phyloP scores from a whole-genome alignment of 2,329 filamentous ascomycete genomes.

The Hymenoscyphus scutula region DNA sequence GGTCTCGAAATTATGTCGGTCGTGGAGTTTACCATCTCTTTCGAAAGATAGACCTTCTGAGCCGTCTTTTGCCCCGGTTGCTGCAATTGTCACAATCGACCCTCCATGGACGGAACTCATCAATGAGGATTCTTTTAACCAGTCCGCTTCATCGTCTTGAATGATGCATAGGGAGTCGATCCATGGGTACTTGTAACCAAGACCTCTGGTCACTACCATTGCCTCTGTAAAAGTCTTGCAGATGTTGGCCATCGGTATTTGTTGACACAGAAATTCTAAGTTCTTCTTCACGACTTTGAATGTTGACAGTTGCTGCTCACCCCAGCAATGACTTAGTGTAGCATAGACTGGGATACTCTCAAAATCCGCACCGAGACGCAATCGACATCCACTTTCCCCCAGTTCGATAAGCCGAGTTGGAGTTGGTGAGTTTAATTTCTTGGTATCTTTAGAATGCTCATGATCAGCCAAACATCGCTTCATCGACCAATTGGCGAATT shows the following conservation, averaged over 20 bases:
- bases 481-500: not conserved
- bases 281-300: not conserved
- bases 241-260: not conserved
- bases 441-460: not conserved
- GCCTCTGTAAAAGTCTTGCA: not conserved
- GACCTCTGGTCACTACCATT: not conserved
- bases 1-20: not conserved
- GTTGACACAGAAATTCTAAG: not conserved
- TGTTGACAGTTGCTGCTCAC: not conserved
- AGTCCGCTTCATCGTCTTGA: not conserved
- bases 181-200: not conserved
- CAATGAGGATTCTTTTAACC: not conserved
- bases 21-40: not conserved
- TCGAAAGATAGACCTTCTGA: not conserved
- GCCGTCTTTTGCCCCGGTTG: not conserved
- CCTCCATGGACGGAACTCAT: not conserved
- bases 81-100: not conserved
- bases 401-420: not conserved
- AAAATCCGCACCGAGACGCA: not conserved
- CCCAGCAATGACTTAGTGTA: slow-evolving; percentile 2
- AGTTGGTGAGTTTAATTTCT: not conserved
- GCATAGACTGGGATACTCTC: not conserved
- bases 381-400: not conserved
- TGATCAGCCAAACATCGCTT: not conserved
- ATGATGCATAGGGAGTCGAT: not conserved